Conservation (phyloP, 495 filamentous ascomycete genomes). For the Trichoderma orchidacearum region DNA sequence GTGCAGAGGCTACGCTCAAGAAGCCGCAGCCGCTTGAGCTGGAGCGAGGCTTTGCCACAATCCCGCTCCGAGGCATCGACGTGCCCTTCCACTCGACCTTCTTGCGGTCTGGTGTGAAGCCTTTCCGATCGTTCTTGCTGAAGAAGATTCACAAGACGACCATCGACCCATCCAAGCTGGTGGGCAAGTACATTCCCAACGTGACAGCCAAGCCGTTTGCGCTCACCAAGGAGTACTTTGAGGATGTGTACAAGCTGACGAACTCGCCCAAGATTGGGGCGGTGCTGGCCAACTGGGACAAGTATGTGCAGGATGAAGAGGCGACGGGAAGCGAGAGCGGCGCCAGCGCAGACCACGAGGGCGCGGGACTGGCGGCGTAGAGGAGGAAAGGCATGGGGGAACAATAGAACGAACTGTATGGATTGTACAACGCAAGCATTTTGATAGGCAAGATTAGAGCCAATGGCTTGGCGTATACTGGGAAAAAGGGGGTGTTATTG, state of each 20-base stretch:
- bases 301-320: slow-evolving; percentile 22
- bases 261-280: slow-evolving; percentile 85
- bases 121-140: slow-evolving; percentile 89
- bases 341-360: slow-evolving; percentile 8
- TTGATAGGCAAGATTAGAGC: background rate
- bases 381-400: background rate
- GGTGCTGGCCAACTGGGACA: slow-evolving; percentile 76
- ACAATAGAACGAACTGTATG: background rate
- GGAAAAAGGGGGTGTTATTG: background rate
- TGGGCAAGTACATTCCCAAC: slow-evolving; percentile 98
- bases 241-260: slow-evolving; percentile 90
- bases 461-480: background rate
- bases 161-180: slow-evolving; percentile 88
- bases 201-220: slow-evolving; percentile 93
- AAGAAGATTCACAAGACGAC: slow-evolving; percentile 99
- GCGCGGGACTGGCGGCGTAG: slow-evolving; percentile 1
- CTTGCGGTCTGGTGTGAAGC: slow-evolving; percentile 92
- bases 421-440: background rate
- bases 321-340: slow-evolving; percentile 14
- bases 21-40: slow-evolving; percentile 83
- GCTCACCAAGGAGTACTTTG: slow-evolving; percentile 95
- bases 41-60: slow-evolving; percentile 90
- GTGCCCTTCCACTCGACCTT: slow-evolving; percentile 99
- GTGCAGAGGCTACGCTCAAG: slow-evolving; percentile 67
- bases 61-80: slow-evolving; percentile 91